These are phyloP conservation scores for Cyclanthera cordifolia DNA, from an alignment of 306 rosid genomes.

Conservation along the genomic window DNA sequence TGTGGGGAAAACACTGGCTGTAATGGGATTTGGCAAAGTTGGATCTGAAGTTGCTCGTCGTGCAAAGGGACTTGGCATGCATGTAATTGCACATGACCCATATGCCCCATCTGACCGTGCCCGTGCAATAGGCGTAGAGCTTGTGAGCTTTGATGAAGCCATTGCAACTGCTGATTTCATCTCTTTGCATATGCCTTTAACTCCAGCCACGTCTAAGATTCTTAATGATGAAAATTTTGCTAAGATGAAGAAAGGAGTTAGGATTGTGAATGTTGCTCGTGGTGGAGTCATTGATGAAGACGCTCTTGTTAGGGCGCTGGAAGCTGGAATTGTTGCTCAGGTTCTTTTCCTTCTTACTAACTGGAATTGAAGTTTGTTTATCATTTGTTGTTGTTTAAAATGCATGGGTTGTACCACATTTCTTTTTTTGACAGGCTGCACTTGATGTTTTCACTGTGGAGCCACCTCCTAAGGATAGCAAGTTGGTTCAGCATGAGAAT, in stretches of 20 bases:
- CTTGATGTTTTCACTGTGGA: conserved; percentile 89
- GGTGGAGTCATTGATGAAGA: conserved; percentile 98
- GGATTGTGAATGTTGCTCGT: conserved; percentile 90
- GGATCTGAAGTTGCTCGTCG: conserved; percentile 97
- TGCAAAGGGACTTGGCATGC: conserved; percentile 98
- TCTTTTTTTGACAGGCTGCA: conserved; percentile 56
- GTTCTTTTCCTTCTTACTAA: conserved; percentile 21
- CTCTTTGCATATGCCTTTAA: conserved; percentile 95
- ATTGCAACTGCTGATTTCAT: conserved; percentile 79
- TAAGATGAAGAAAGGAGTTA: conserved; percentile 89
- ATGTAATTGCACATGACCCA: conserved; percentile 88
- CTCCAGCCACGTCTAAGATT: conserved; percentile 67
- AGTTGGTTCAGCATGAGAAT: conserved; percentile 64
- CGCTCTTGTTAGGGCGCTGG: conserved; percentile 79
- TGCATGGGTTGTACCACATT: neutral
- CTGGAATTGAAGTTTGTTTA: neutral
- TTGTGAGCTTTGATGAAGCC: conserved; percentile 87
- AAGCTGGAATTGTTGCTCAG: conserved; percentile 91
- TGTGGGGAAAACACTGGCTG: conserved; percentile 89
- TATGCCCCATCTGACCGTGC: conserved; percentile 97
- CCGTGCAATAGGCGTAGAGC: conserved; percentile 90
- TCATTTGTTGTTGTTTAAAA: neutral
- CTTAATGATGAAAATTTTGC: conserved; percentile 89
- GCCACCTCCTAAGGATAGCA: conserved; percentile 68
- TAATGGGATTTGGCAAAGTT: conserved; percentile 97